These are phyloP conservation scores for Pyrenophora tritici-repentis DNA, from an alignment of 2,329 filamentous ascomycete species.

Conservation along the genomic window DNA sequence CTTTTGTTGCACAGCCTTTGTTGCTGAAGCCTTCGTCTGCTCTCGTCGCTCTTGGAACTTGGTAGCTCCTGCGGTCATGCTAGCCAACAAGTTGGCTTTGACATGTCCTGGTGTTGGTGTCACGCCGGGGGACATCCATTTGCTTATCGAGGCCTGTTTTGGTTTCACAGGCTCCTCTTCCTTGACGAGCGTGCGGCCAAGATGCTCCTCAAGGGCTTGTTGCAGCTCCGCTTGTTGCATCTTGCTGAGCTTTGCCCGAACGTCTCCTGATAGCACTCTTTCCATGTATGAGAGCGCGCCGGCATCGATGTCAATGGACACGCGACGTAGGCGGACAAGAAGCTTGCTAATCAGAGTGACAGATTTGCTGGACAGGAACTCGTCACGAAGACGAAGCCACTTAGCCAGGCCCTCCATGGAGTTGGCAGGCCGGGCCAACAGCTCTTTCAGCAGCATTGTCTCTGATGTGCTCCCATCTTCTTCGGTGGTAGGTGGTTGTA, in stretches of 20 bases:
- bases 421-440: conserved; percentile 67
- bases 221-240: conserved; percentile 84
- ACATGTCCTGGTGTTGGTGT: conserved; percentile 24
- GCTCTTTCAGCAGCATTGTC: conserved; percentile 52
- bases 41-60: conserved; percentile 38
- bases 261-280: conserved; percentile 66
- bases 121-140: conserved; percentile 46
- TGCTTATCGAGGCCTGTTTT: conserved; percentile 50
- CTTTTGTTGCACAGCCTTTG: conserved; percentile 33
- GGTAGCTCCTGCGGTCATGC: conserved; percentile 33
- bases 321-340: conserved; percentile 77
- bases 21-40: conserved; percentile 26
- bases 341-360: conserved; percentile 85
- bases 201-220: conserved; percentile 61
- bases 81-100: conserved; percentile 38
- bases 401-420: conserved; percentile 74
- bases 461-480: conserved; percentile 46
- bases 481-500: conserved; percentile 51
- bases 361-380: conserved; percentile 80
- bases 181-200: conserved; percentile 46
- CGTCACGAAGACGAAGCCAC: conserved; percentile 89
- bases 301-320: conserved; percentile 70
- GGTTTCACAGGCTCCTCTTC: conserved; percentile 41
- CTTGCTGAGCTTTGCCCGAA: conserved; percentile 78
- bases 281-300: conserved; percentile 65